Evolutionary conservation across 129 eudicot genomes (phyloP), one percentile per base, ranked within the genome.

Genomic region (Scalesia atractyloides): DNA sequence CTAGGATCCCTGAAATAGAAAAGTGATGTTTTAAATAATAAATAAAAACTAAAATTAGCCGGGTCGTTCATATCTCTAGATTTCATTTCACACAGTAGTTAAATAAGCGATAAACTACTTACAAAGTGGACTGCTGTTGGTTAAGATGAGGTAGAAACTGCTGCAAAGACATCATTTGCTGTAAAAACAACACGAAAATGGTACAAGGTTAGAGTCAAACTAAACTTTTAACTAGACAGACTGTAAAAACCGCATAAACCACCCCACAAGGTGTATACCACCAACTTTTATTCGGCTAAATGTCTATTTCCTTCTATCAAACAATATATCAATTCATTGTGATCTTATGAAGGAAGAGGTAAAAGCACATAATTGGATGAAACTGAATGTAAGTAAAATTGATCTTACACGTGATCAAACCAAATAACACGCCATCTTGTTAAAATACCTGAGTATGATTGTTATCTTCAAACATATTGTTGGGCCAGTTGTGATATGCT

Each of bases 91-190:
- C 62, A 56, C 0, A 34, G 34, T 9, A 9, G 62, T 19, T 20
- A 56, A 56, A 56, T 20, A 20, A 22, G 3, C 20, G 4, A 56
- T 19, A 19, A 9, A 56, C 20, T 56, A 88, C 95, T 87, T 80
- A 91, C 97, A 81, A 83, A 58, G 86, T 20, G 33, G 89, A 68
- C 69, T 76, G 86, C 75, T 82, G 97, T 68, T 76, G 92, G 76
- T 72, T 79, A 74, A 77, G 85, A 77, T 83, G 95, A 66, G 97
- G 82, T 41, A 80, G 70, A 58, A 87, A 72, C 79, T 86, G 95
- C 77, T 86, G 95, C 57, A 85, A 67, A 52, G 85, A 54, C 85
- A 82, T 76, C 84, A 91, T 86, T 83, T 84, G 90, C 97, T 91
- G 84, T 63, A 74, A 73, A 57, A 81, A 61, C 36, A 39, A 68